Evolutionary conservation across 1,284 basidiomycete genomes (phyloP).

Genomic region (Ceratobasidium theobromae): DNA sequence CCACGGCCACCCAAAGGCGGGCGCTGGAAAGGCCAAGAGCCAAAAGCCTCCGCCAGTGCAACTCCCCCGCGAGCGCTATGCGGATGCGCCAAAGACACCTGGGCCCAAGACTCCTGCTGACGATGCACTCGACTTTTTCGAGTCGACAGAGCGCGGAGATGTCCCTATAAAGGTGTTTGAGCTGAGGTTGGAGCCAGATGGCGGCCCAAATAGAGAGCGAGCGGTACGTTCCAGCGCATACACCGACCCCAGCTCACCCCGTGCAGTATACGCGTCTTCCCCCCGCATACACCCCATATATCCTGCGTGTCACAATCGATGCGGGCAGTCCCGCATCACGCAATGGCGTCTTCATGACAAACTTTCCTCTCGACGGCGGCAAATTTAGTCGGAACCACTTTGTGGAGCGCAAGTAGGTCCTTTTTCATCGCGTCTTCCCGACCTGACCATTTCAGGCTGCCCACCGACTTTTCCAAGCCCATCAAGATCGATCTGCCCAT

Average conservation of each 20-base stretch:
- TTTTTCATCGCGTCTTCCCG: background rate
- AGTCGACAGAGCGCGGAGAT: conserved; percentile 58
- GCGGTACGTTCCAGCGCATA: conserved; percentile 57
- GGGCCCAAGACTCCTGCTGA: conserved; percentile 88
- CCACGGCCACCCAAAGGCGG: conserved; percentile 31
- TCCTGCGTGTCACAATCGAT: conserved; percentile 84
- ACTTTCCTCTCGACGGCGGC: conserved; percentile 91
- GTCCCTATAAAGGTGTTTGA: conserved; percentile 79
- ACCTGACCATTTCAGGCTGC: conserved; percentile 55
- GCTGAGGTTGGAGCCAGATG: conserved; percentile 81
- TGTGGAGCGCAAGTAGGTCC: conserved; percentile 70
- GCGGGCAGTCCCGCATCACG: conserved; percentile 85
- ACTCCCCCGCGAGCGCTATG: conserved; percentile 14
- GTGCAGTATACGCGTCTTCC: conserved; percentile 89
- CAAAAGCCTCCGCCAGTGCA: conserved; percentile 9
- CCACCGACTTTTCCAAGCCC: conserved; percentile 79
- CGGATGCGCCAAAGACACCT: conserved; percentile 30
- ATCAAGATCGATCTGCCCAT: conserved; percentile 92
- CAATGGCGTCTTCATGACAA: conserved; percentile 89
- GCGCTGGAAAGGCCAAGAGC: background rate
- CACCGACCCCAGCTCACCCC: conserved; percentile 34
- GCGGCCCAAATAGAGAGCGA: conserved; percentile 81
- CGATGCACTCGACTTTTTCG: conserved; percentile 86
- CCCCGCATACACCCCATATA: conserved; percentile 84
- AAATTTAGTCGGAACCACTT: conserved; percentile 77